These are phyloP conservation scores for Globisporangium echinulatum DNA, from an alignment of 352 stramenopile genomes.

Conservation along the genomic window DNA sequence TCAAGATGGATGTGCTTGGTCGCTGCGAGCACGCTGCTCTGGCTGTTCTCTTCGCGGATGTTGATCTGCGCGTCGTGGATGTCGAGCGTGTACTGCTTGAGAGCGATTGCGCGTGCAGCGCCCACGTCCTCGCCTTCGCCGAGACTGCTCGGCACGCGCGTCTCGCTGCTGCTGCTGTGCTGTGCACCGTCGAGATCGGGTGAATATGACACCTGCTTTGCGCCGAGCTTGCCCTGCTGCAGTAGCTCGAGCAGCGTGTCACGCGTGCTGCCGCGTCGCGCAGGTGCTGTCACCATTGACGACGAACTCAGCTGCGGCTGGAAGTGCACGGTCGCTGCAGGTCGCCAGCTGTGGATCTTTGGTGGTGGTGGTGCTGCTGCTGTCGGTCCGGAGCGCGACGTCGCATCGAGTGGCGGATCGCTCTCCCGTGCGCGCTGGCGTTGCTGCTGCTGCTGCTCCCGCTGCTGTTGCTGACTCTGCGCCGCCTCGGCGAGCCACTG, in stretches of 20 bases:
- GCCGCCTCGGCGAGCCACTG: constrained; percentile 28
- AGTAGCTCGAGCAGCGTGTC: constrained; percentile 66
- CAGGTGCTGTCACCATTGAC: too few relatives aligned
- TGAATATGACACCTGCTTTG: constrained; percentile 13
- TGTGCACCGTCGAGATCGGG: constrained; percentile 15
- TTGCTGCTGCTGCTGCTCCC: constrained; percentile 9
- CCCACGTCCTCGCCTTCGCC: constrained; percentile 1
- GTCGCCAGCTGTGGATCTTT: constrained; percentile 1
- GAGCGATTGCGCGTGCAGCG: constrained; percentile 24
- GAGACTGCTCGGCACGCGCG: constrained; percentile 5
- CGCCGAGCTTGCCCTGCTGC: constrained; percentile 68
- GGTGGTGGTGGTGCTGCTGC: constrained; percentile 3
- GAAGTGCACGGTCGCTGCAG: neutral
- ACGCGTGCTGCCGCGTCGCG: constrained; percentile 36
- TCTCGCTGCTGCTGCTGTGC: constrained; percentile 6
- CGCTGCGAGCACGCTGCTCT: constrained; percentile 62
- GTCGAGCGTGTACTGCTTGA: constrained; percentile 74
- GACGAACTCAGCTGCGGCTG: neutral
- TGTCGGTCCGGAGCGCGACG: neutral
- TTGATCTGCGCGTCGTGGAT: constrained; percentile 79
- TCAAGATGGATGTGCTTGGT: constrained; percentile 78
- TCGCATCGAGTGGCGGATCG: neutral
- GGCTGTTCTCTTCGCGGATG: constrained; percentile 53
- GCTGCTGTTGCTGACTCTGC: neutral
- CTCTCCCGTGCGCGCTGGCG: neutral